These are phyloP conservation scores for Cladophialophora immunda DNA, from an alignment of 2,329 filamentous ascomycete genomes.

Conservation along the genomic window DNA sequence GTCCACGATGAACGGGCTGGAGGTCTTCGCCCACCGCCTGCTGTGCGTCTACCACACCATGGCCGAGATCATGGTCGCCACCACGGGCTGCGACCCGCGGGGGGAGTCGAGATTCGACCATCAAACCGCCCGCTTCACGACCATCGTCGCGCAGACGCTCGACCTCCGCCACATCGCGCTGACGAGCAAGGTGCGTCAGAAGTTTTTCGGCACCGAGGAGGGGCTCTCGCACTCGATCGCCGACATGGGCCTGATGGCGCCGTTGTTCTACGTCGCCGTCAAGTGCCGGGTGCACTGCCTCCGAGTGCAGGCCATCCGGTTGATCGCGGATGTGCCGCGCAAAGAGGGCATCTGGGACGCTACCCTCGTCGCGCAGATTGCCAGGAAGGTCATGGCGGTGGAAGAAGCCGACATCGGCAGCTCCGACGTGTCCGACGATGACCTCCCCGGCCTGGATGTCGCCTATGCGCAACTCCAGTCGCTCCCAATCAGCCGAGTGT, in stretches of 20 bases:
- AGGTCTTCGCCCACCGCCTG: conserved; percentile 16
- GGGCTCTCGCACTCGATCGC: conserved; percentile 21
- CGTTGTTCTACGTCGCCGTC: conserved; percentile 46
- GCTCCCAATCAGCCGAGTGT: neutral
- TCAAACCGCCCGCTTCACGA: conserved; percentile 39
- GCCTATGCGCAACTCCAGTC: neutral
- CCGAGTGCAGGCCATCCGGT: conserved; percentile 41
- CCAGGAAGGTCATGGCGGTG: conserved; percentile 30
- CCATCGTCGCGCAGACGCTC: conserved; percentile 28
- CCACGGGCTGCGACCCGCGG: conserved; percentile 40
- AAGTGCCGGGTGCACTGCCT: conserved; percentile 47
- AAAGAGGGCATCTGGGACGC: conserved; percentile 43
- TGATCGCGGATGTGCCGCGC: conserved; percentile 36
- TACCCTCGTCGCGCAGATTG: conserved; percentile 34
- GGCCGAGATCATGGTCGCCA: conserved; percentile 37
- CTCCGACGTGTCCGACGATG: conserved; percentile 3
- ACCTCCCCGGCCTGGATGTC: neutral
- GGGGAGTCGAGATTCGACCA: conserved; percentile 44
- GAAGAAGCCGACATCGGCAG: conserved; percentile 26
- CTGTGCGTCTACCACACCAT: conserved; percentile 25
- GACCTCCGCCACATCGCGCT: neutral
- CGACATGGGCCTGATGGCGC: conserved; percentile 47
- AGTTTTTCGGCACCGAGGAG: conserved; percentile 2
- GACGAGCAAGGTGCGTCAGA: neutral
- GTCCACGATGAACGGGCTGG: conserved; percentile 2